These are phyloP conservation scores for Candida freyschussii DNA, from an alignment of 1,139 yeast genomes.

Conservation along the genomic window DNA sequence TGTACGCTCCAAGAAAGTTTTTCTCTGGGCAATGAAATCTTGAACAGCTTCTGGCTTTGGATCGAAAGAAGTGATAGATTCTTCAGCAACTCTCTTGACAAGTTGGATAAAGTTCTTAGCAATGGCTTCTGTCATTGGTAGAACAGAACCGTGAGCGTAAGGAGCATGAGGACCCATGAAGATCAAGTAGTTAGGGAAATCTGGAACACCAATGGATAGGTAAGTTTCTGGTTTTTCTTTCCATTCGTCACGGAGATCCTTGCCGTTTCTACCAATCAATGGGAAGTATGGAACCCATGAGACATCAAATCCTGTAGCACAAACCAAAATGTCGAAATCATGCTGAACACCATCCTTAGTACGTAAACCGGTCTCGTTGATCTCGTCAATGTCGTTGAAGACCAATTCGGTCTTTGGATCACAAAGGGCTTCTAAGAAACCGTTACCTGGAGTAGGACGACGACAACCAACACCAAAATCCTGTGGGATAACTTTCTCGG, in stretches of 20 bases:
- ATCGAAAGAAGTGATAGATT: background rate
- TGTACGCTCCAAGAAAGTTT: background rate
- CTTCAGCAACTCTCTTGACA: background rate
- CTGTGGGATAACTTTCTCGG: background rate
- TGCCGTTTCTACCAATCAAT: background rate
- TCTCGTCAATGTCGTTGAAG: background rate
- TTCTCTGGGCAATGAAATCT: conserved; percentile 1
- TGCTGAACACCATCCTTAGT: conserved; percentile 1
- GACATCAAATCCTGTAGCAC: background rate
- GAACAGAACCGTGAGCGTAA: background rate
- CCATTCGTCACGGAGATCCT: background rate
- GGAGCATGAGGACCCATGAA: conserved; percentile 1
- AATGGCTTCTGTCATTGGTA: conserved; percentile 1
- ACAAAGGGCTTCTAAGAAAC: background rate
- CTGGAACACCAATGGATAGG: background rate
- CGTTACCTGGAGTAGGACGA: conserved; percentile 1
- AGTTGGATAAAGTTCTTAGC: conserved; percentile 1
- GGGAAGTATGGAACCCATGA: conserved; percentile 1
- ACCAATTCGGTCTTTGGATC: background rate
- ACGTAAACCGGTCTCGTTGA: conserved; percentile 1
- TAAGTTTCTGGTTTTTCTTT: background rate
- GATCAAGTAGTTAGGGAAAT: conserved; percentile 1
- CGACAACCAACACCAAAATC: conserved; percentile 1
- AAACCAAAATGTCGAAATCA: conserved; percentile 1
- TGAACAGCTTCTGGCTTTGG: conserved; percentile 1